Percentiles rank a stretch among this genome's conserved stretches.
Conservation (phyloP, 345 rosid species). For the Carallia brachiata region DNA sequence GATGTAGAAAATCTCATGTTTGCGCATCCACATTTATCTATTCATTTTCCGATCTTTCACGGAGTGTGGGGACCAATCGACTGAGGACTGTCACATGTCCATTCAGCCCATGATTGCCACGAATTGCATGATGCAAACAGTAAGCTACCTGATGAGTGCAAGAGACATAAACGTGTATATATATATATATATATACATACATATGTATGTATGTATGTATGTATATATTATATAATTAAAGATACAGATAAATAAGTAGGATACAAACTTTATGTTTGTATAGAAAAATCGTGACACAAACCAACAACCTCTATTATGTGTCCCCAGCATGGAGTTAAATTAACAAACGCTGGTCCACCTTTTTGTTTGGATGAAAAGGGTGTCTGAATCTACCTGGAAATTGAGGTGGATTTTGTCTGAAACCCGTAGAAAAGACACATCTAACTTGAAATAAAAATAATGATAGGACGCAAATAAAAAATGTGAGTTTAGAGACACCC, state of each 20-base stretch:
- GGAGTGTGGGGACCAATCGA: background rate
- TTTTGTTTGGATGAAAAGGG: slow-evolving; percentile 30
- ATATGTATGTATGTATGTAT: background rate
- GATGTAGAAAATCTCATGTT: too few relatives aligned
- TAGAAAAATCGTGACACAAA: slow-evolving; percentile 1
- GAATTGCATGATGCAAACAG: background rate
- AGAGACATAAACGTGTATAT: background rate
- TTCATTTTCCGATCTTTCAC: too few relatives aligned
- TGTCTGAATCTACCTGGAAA: slow-evolving; percentile 56
- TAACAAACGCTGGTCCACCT: slow-evolving; percentile 12
- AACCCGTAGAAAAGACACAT: slow-evolving; percentile 20
- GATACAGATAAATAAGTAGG: background rate
- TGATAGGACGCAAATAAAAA: background rate
- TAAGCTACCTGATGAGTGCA: background rate
- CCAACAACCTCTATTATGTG: slow-evolving; percentile 6
- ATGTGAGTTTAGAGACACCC: background rate
- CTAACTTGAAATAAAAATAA: slow-evolving; percentile 16
- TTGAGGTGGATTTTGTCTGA: slow-evolving; percentile 53
- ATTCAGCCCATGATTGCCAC: background rate
- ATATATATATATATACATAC: background rate
- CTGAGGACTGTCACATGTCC: background rate
- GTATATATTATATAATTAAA: background rate
- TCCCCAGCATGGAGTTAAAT: slow-evolving; percentile 21
- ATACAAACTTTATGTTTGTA: slow-evolving; percentile 6
- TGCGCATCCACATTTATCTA: too few relatives aligned